Evolutionary conservation across 2,329 filamentous ascomycete genomes (phyloP).

Genomic region (Fusarium transvaalense): DNA sequence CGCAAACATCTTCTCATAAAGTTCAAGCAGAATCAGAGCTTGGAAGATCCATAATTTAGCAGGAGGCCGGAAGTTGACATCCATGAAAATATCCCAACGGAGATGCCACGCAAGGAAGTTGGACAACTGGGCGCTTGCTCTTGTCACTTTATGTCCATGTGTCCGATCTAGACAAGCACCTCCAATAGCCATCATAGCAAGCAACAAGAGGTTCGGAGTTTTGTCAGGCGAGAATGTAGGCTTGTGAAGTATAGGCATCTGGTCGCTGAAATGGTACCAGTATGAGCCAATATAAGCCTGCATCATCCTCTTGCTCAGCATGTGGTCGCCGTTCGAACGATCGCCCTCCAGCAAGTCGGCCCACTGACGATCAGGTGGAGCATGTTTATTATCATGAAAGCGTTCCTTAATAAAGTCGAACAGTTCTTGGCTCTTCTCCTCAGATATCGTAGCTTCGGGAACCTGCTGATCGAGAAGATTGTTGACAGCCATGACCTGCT

Average conservation of each 20-base stretch:
- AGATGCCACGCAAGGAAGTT: constrained; percentile 94
- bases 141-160: constrained; percentile 78
- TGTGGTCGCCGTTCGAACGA: constrained; percentile 71
- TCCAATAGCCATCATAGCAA: constrained; percentile 93
- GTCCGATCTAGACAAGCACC: constrained; percentile 89
- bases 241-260: constrained; percentile 93
- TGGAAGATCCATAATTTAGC: constrained; percentile 98
- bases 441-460: constrained; percentile 84
- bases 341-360: constrained; percentile 84
- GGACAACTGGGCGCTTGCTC: constrained; percentile 83
- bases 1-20: constrained; percentile 98
- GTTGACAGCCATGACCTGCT: constrained; percentile 90
- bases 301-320: constrained; percentile 93
- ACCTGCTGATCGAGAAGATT: constrained; percentile 84
- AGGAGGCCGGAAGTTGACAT: constrained; percentile 87
- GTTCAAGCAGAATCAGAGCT: constrained; percentile 85
- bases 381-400: constrained; percentile 84
- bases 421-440: constrained; percentile 86
- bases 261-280: constrained; percentile 94
- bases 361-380: constrained; percentile 79
- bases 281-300: constrained; percentile 93
- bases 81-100: constrained; percentile 96
- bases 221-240: constrained; percentile 92
- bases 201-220: constrained; percentile 84
- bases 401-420: constrained; percentile 83